Evolutionary conservation across 257 asterid genomes (phyloP).

Genomic region (Solanum pinnatisectum): DNA sequence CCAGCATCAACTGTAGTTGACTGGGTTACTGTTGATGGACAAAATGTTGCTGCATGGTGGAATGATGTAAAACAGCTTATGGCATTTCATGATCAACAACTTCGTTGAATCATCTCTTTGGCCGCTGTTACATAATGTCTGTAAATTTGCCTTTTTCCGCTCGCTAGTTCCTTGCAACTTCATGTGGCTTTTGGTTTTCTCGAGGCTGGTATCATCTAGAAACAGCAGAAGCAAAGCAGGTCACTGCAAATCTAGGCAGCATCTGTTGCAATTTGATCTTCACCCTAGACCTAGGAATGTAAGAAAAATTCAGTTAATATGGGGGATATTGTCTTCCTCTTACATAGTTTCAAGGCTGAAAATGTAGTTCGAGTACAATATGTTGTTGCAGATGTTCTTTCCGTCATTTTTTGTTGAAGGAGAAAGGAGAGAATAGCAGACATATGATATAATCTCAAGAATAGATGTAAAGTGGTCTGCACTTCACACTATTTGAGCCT

Average conservation of each 20-base stretch:
- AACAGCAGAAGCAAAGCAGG: not conserved
- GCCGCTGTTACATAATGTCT: not conserved
- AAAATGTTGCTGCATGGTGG: conserved; percentile 90
- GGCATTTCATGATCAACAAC: conserved; percentile 70
- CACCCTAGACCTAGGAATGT: not conserved
- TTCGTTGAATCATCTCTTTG: conserved; percentile 7
- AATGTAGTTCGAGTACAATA: not conserved
- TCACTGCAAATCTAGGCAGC: not conserved
- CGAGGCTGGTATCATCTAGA: not conserved
- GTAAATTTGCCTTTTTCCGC: not conserved
- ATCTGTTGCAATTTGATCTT: not conserved
- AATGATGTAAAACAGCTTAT: conserved; percentile 90
- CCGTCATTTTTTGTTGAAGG: not conserved
- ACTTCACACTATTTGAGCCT: not conserved
- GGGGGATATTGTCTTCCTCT: not conserved
- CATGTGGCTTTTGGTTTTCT: not conserved
- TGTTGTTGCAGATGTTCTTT: not conserved
- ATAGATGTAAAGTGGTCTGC: not conserved
- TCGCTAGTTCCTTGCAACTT: not conserved
- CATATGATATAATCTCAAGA: not conserved
- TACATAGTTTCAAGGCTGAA: not conserved
- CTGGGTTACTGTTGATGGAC: conserved; percentile 95
- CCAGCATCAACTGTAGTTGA: conserved; percentile 95
- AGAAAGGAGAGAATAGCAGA: not conserved
- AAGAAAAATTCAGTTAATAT: not conserved